Evolutionary conservation across 306 rosid species (phyloP).

Genomic region (Quillaja saponaria): DNA sequence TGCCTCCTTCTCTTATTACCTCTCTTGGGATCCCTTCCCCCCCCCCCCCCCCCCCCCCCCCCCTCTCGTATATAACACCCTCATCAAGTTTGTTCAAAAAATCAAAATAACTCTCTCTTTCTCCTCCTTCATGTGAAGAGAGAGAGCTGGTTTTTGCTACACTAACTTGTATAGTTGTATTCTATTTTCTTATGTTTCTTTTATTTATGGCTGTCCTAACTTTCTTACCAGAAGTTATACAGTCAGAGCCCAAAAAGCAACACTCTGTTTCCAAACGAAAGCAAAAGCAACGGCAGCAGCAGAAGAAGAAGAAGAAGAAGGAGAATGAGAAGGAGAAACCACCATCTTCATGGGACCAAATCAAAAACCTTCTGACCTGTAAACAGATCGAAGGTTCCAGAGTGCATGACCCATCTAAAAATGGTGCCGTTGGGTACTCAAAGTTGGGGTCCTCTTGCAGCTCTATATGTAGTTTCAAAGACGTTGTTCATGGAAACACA

Average conservation of each 20-base stretch:
- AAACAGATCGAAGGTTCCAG: constrained; percentile 77
- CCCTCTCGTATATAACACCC: constrained; percentile 11
- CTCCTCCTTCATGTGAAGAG: constrained; percentile 16
- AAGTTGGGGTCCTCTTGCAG: constrained; percentile 86
- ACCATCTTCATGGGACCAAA: constrained; percentile 83
- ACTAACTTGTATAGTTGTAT: background rate
- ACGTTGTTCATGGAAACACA: constrained; percentile 81
- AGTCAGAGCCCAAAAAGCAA: constrained; percentile 39
- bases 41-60: constrained; percentile 25
- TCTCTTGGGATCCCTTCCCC: constrained; percentile 29
- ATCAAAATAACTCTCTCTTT: background rate
- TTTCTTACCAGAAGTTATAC: constrained; percentile 45
- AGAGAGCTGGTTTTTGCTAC: constrained; percentile 21
- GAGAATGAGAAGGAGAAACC: constrained; percentile 43
- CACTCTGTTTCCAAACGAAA: constrained; percentile 32
- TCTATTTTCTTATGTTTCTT: background rate
- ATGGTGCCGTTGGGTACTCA: constrained; percentile 39
- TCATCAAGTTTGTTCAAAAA: constrained; percentile 5
- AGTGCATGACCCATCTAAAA: constrained; percentile 75
- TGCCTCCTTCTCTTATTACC: constrained; percentile 20
- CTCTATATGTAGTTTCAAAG: constrained; percentile 89
- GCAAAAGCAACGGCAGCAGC: constrained; percentile 29
- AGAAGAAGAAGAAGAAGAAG: constrained; percentile 42
- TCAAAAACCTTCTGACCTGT: constrained; percentile 81
- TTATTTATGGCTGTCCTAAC: constrained; percentile 63